Base-by-base conservation (phyloP, 2,329 filamentous ascomycete species). In the Furcasterigmium furcatum region DNA sequence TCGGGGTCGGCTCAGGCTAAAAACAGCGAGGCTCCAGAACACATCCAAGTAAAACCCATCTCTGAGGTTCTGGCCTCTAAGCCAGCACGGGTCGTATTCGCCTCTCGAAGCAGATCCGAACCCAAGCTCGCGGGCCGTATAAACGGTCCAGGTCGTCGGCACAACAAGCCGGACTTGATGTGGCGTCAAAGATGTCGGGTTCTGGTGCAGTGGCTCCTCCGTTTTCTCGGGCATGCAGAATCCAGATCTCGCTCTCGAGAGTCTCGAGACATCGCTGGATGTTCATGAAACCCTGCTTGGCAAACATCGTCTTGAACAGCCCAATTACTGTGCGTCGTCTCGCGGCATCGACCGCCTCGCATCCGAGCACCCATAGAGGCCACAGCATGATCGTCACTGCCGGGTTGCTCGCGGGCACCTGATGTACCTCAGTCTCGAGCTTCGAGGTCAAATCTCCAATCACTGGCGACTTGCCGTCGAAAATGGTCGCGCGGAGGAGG, bases 361-460 rank as follows among this genome's bases (percentile, higher is more conserved):
- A 48, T 1, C 46, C 48, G 8, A 50, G 36, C 8, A 46, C 39
- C 25, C 47, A 48, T 19, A 41, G 18, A 3, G 48, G 48, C 48
- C 48, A 50, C 4, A 48, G 32, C 46, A 50, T 48, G 32, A 48
- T 45, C 13, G 48, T 48, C 18, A 42, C 36, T 6, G 48, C 43
- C 9, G 29, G 30, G 2, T 38, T 46, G 29, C 46, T 46, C 4
- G 40, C 18, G 3, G 48, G 46, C 3, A 48, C 46, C 2, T 20
- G 30, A 9, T 20, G 14, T 2, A 50, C 24, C n/a, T 46, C 43
- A 13, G 41, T 35, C 12, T 36, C 34, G 9, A 36, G 34, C n/a
- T 36, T 20, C 18, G n/a, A 18, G 0, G 18, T n/a, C 4, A 50
- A 29, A 14, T 43, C 30, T 16, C 45, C 45, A 3, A 36, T 4